Percentiles rank a stretch among this genome's conserved stretches.
Conservation (phyloP, 2,329 filamentous ascomycete species). For the Fusarium sp. region DNA sequence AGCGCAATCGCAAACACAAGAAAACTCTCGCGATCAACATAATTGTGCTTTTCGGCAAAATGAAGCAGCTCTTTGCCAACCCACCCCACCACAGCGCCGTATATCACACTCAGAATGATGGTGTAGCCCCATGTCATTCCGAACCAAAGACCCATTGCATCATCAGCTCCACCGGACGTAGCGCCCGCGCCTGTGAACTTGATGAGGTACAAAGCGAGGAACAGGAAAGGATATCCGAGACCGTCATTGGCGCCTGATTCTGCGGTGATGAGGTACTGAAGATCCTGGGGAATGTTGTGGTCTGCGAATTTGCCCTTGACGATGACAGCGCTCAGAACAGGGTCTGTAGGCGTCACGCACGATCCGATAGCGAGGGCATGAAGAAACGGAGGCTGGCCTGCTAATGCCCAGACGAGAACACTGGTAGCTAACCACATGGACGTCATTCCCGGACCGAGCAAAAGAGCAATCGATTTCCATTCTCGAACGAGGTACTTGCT, state of each 20-base stretch:
- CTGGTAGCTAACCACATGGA: constrained; percentile 89
- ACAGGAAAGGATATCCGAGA: constrained; percentile 88
- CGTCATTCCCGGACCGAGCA: constrained; percentile 87
- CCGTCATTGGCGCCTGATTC: constrained; percentile 93
- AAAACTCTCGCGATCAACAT: constrained; percentile 88
- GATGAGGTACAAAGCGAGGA: constrained; percentile 85
- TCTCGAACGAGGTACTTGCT: constrained; percentile 82
- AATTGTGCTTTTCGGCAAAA: constrained; percentile 84
- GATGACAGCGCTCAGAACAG: constrained; percentile 87
- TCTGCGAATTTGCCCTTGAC: constrained; percentile 95
- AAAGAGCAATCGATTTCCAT: constrained; percentile 79
- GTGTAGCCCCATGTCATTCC: constrained; percentile 87
- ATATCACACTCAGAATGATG: constrained; percentile 81
- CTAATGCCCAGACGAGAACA: constrained; percentile 80
- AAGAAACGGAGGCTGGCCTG: constrained; percentile 78
- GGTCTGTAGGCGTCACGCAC: constrained; percentile 93
- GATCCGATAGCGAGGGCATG: constrained; percentile 84
- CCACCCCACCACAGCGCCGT: constrained; percentile 83
- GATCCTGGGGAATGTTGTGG: constrained; percentile 83
- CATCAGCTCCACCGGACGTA: constrained; percentile 68
- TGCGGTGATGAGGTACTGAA: constrained; percentile 84
- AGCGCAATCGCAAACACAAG: constrained; percentile 87
- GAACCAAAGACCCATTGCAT: constrained; percentile 84
- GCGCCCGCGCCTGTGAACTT: constrained; percentile 72
- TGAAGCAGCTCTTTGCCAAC: constrained; percentile 84